Conservation (phyloP, 768 basidiomycete species). For the Suillus luteus region DNA sequence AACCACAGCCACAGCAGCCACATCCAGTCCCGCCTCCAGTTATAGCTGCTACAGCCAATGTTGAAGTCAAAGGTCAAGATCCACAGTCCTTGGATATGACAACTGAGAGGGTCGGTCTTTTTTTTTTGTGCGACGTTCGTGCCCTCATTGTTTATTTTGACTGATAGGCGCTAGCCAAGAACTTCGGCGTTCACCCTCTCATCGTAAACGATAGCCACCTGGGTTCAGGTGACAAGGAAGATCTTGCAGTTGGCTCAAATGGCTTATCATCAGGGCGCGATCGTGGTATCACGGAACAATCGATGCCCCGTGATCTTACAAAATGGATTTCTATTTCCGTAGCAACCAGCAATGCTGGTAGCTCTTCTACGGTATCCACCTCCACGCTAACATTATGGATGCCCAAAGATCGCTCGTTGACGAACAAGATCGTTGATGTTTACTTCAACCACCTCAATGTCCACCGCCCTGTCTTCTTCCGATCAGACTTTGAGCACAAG, state of each 20-base stretch:
- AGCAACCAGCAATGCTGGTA: slow-evolving; percentile 45
- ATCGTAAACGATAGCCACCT: slow-evolving; percentile 70
- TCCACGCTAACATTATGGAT: slow-evolving; percentile 56
- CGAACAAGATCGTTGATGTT: slow-evolving; percentile 59
- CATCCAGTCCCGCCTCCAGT: slow-evolving; percentile 28
- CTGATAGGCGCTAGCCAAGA: slow-evolving; percentile 66
- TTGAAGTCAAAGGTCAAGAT: slow-evolving; percentile 70
- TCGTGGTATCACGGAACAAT: slow-evolving; percentile 53
- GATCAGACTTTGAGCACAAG: slow-evolving; percentile 64
- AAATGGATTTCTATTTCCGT: slow-evolving; percentile 63
- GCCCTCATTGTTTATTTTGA: slow-evolving; percentile 15
- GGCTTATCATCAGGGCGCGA: slow-evolving; percentile 73
- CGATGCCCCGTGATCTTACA: slow-evolving; percentile 57
- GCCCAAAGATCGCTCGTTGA: slow-evolving; percentile 74
- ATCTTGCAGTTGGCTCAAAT: slow-evolving; percentile 74
- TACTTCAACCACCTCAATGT: slow-evolving; percentile 79
- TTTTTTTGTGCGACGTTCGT: not conserved
- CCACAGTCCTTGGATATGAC: slow-evolving; percentile 82
- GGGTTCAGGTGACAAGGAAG: slow-evolving; percentile 61
- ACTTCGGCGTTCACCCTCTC: slow-evolving; percentile 73
- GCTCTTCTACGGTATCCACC: slow-evolving; percentile 20
- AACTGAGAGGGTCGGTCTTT: slow-evolving; percentile 52
- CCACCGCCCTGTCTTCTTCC: slow-evolving; percentile 77
- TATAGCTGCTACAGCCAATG: slow-evolving; percentile 21
- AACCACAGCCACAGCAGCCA: slow-evolving; percentile 36